Percentiles rank a stretch among this genome's conserved stretches.
Evolutionary conservation across 768 basidiomycete species (phyloP).

Genomic region (Kwoniella bestiolae): DNA sequence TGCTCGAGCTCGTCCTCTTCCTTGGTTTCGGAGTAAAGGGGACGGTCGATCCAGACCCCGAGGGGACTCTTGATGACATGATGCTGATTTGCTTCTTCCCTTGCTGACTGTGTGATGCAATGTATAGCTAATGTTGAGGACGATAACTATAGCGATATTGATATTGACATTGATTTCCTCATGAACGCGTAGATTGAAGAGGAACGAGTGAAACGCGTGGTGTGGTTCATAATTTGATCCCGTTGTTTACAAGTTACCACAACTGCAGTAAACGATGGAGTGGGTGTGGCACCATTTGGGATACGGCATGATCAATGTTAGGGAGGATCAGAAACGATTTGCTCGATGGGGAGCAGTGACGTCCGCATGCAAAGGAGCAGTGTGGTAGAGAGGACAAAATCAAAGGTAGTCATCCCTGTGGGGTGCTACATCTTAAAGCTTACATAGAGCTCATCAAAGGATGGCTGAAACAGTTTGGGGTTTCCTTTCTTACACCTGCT

Average conservation of each 20-base stretch:
- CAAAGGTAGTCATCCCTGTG: too few relatives aligned
- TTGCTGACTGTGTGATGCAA: neutral
- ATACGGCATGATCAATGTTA: too few relatives aligned
- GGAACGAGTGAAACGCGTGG: neutral
- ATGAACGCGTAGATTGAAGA: neutral
- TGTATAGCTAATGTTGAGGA: neutral
- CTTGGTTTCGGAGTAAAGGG: constrained; percentile 50
- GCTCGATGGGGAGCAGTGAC: too few relatives aligned
- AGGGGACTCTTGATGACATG: constrained; percentile 15
- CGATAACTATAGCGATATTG: neutral
- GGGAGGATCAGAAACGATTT: too few relatives aligned
- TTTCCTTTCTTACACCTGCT: too few relatives aligned
- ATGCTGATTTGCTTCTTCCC: neutral
- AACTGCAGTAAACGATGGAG: neutral
- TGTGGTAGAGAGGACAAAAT: too few relatives aligned
- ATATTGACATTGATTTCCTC: constrained; percentile 5
- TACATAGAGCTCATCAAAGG: too few relatives aligned
- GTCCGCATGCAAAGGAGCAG: too few relatives aligned
- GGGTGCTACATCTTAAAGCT: too few relatives aligned
- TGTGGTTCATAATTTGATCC: neutral
- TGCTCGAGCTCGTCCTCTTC: constrained; percentile 32
- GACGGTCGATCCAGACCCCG: constrained; percentile 39
- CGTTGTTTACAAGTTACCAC: neutral
- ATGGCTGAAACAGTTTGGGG: too few relatives aligned
- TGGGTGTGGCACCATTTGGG: too few relatives aligned